Evolutionary conservation across 108 stramenopile genomes (phyloP).

Genomic region (Craspedostauros australis): DNA sequence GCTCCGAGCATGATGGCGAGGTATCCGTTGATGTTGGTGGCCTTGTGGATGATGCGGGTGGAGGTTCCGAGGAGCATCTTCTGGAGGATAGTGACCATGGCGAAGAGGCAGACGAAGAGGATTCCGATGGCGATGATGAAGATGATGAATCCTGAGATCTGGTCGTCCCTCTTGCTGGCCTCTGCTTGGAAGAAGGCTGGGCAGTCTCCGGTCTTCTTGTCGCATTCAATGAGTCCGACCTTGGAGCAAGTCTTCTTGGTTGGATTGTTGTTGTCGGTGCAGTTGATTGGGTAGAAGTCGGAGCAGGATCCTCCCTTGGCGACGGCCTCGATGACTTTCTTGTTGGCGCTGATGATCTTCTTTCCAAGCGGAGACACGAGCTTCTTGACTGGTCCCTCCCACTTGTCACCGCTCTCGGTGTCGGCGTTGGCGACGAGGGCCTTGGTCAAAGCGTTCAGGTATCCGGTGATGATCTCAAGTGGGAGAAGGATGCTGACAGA

Average conservation of each 20-base stretch:
- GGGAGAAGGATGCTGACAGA: conserved; percentile 77
- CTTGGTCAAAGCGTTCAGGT: conserved; percentile 48
- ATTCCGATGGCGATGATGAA: conserved; percentile 68
- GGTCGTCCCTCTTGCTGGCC: conserved; percentile 55
- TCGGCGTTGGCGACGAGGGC: conserved; percentile 49
- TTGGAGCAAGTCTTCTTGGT: conserved; percentile 40
- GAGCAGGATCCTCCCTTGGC: conserved; percentile 49
- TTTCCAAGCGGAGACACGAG: conserved; percentile 60
- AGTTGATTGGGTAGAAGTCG: conserved; percentile 61
- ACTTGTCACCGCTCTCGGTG: conserved; percentile 46
- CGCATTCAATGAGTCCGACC: conserved; percentile 71
- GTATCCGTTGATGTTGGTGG: conserved; percentile 79
- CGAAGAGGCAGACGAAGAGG: conserved; percentile 68
- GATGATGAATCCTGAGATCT: conserved; percentile 58
- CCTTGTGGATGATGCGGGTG: conserved; percentile 79
- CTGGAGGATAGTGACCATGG: conserved; percentile 73
- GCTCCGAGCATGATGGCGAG: conserved; percentile 70
- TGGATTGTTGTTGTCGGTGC: conserved; percentile 32
- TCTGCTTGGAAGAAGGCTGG: conserved; percentile 74
- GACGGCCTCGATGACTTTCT: conserved; percentile 62
- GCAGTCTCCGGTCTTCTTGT: conserved; percentile 43
- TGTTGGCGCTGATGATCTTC: conserved; percentile 72
- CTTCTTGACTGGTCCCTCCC: conserved; percentile 78
- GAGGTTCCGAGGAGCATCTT: conserved; percentile 68
- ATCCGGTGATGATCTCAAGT: conserved; percentile 59